Conservation (phyloP, 225 moss, liverwort and hornwort species). For the Neckera pumila region DNA sequence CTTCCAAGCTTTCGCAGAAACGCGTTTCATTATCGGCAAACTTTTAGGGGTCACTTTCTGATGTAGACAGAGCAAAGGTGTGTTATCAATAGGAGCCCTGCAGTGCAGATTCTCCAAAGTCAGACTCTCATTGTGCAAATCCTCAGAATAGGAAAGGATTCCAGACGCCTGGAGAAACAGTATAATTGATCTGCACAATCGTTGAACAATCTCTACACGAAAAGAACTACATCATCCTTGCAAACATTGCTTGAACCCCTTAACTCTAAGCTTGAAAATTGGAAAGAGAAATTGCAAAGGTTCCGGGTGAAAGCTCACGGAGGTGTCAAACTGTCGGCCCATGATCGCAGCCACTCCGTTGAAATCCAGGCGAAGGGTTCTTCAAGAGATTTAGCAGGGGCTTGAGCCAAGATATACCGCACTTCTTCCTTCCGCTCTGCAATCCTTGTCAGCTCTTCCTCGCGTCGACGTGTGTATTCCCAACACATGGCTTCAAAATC, state of each 20-base stretch:
- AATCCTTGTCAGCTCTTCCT: conserved; percentile 65
- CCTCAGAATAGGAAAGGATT: not conserved
- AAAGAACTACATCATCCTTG: not conserved
- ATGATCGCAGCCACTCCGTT: conserved; percentile 81
- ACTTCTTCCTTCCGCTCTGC: conserved; percentile 76
- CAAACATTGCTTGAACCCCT: not conserved
- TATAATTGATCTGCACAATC: not conserved
- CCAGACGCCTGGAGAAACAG: not conserved
- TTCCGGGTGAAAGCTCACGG: conserved; percentile 38
- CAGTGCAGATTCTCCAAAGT: conserved; percentile 13
- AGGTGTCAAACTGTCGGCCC: conserved; percentile 84
- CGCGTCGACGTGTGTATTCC: conserved; percentile 68
- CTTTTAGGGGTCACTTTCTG: conserved; percentile 65
- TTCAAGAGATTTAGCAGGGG: conserved; percentile 61
- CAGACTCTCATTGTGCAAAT: conserved; percentile 1
- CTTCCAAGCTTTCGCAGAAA: conserved; percentile 72
- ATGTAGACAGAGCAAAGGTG: conserved; percentile 63
- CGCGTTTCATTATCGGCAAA: conserved; percentile 72
- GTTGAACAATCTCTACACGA: not conserved
- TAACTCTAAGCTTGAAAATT: not conserved
- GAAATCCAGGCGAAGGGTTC: conserved; percentile 78
- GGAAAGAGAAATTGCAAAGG: not conserved
- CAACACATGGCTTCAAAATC: conserved; percentile 57
- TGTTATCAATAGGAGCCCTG: conserved; percentile 69
- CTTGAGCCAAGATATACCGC: conserved; percentile 44